Evolutionary conservation across 2,329 filamentous ascomycete genomes (phyloP).

Genomic region (Colletotrichum euphorbiae): DNA sequence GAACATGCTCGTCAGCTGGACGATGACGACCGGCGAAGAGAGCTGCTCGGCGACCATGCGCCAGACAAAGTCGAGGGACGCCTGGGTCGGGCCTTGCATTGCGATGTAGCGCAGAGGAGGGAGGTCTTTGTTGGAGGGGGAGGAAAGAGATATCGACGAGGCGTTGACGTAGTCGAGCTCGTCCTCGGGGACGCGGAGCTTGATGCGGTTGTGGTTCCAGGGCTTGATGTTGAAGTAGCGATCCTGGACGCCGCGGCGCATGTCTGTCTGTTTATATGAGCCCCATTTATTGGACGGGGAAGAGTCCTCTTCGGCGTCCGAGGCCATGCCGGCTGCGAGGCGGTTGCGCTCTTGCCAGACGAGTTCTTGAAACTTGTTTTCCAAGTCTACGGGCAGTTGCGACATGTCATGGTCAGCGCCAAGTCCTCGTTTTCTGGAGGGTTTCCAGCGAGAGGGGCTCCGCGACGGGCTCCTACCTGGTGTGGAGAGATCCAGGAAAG

Average conservation of each 20-base stretch:
- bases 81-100: constrained; percentile 88
- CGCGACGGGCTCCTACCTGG: constrained; percentile 47
- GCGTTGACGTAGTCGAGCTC: constrained; percentile 86
- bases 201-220: constrained; percentile 87
- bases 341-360: constrained; percentile 65
- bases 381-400: constrained; percentile 27
- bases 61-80: constrained; percentile 86
- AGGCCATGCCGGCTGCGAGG: constrained; percentile 53
- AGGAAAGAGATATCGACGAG: constrained; percentile 72
- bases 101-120: constrained; percentile 80
- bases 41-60: constrained; percentile 92
- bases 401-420: constrained; percentile 28
- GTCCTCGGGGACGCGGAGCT: constrained; percentile 79
- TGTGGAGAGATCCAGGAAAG: constrained; percentile 52
- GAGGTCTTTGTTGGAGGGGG: constrained; percentile 51
- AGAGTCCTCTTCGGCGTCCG: constrained; percentile 47
- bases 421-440: constrained; percentile 23
- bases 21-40: constrained; percentile 79
- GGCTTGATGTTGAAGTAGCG: constrained; percentile 92
- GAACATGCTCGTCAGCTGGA: constrained; percentile 93
- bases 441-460: constrained; percentile 14
- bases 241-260: constrained; percentile 66
- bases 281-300: constrained; percentile 46
- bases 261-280: constrained; percentile 50
- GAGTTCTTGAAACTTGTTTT: constrained; percentile 63